Evolutionary conservation across 2,329 filamentous ascomycete genomes (phyloP).

Genomic region (Alternaria sp.): DNA sequence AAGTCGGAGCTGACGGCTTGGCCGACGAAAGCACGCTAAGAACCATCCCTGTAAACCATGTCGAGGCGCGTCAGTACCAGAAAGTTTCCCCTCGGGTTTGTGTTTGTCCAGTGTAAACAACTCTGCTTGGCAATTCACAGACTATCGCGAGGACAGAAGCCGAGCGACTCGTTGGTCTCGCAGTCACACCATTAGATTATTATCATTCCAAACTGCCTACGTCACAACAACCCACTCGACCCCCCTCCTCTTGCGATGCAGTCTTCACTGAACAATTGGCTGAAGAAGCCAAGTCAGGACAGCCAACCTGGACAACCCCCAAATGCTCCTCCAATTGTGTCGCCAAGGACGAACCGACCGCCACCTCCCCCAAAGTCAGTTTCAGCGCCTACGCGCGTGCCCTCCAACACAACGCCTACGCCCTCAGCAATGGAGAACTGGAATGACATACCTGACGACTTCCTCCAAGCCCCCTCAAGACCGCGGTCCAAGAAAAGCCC

Average conservation of each 20-base stretch:
- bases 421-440: slow-evolving; percentile 35
- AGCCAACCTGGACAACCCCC: slow-evolving; percentile 29
- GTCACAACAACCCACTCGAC: not conserved
- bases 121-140: not conserved
- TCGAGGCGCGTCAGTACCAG: slow-evolving; percentile 26
- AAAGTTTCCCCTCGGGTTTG: slow-evolving; percentile 15
- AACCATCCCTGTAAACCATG: slow-evolving; percentile 24
- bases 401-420: slow-evolving; percentile 24
- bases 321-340: slow-evolving; percentile 9
- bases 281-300: slow-evolving; percentile 55
- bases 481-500: slow-evolving; percentile 37
- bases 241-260: slow-evolving; percentile 45
- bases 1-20: slow-evolving; percentile 43
- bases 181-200: not conserved
- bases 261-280: slow-evolving; percentile 58
- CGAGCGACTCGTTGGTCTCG: not conserved
- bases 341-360: slow-evolving; percentile 19
- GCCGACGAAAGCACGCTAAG: slow-evolving; percentile 36
- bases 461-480: slow-evolving; percentile 35
- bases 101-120: not conserved
- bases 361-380: slow-evolving; percentile 33
- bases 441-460: slow-evolving; percentile 42
- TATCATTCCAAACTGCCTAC: not conserved
- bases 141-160: not conserved
- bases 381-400: slow-evolving; percentile 28